These are phyloP conservation scores for Cyclotella atomus DNA, from an alignment of 108 stramenopile species.

Conservation along the genomic window DNA sequence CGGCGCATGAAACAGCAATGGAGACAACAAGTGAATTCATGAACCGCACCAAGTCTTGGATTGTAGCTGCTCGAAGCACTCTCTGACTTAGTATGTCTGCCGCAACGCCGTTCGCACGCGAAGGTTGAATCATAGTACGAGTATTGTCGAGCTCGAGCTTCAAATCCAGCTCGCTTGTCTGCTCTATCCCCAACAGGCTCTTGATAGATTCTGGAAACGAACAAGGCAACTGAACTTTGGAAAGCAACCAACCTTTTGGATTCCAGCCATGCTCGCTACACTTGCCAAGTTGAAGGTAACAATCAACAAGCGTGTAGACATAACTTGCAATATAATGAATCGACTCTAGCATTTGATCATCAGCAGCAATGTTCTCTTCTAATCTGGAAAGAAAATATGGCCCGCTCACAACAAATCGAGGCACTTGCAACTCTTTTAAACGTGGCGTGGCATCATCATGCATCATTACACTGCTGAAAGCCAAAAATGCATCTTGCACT, in stretches of 20 bases:
- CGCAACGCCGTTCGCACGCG: slow-evolving; percentile 28
- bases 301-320: slow-evolving; percentile 39
- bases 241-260: slow-evolving; percentile 42
- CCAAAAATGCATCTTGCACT: slow-evolving; percentile 29
- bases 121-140: too few species aligned
- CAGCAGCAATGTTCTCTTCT: background rate
- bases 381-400: slow-evolving; percentile 39
- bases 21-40: slow-evolving; percentile 28
- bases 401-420: slow-evolving; percentile 32
- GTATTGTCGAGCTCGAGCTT: background rate
- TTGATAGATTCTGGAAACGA: slow-evolving; percentile 32
- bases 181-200: slow-evolving; percentile 27
- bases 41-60: slow-evolving; percentile 36
- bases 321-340: slow-evolving; percentile 35
- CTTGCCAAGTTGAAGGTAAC: slow-evolving; percentile 43
- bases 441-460: background rate
- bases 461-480: slow-evolving; percentile 20
- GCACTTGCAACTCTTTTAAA: slow-evolving; percentile 12
- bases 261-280: slow-evolving; percentile 35
- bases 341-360: slow-evolving; percentile 4
- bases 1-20: slow-evolving; percentile 35
- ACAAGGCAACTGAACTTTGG: slow-evolving; percentile 42
- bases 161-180: slow-evolving; percentile 27
- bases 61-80: slow-evolving; percentile 6
- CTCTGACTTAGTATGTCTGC: slow-evolving; percentile 11